These are phyloP conservation scores for Beauveria brongniartii DNA, from an alignment of 2,329 filamentous ascomycete genomes.

Conservation along the genomic window DNA sequence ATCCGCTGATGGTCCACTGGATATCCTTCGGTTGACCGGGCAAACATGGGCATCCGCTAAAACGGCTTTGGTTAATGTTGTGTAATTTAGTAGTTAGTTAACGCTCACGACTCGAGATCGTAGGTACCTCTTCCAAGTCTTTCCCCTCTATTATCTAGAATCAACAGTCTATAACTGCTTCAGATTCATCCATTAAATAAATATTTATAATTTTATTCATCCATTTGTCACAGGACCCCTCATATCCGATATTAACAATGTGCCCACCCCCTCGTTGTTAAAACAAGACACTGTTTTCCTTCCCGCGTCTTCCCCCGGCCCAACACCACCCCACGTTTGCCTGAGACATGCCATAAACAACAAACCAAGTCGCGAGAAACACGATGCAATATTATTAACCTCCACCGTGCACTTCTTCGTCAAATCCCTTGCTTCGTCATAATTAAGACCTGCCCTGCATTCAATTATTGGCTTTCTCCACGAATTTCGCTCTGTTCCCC, in stretches of 20 bases:
- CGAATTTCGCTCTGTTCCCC: not conserved
- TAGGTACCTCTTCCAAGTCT: not conserved
- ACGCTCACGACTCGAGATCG: no score
- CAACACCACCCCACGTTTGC: constrained; percentile 2
- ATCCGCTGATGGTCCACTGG: not conserved
- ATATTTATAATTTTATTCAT: no score
- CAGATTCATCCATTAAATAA: not conserved
- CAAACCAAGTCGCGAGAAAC: constrained; percentile 7
- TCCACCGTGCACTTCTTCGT: not conserved
- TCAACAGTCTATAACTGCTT: not conserved
- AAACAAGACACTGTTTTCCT: not conserved
- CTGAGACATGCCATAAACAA: constrained; percentile 9
- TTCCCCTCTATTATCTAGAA: not conserved
- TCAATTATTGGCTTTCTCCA: not conserved
- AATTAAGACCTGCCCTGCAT: not conserved
- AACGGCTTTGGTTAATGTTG: no score
- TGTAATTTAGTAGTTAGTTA: not conserved
- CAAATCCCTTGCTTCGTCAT: not conserved
- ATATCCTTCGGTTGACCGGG: constrained; percentile 3
- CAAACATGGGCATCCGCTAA: not conserved
- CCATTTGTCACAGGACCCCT: not conserved
- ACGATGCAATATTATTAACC: not conserved
- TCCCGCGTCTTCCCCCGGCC: not conserved
- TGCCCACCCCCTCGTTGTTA: not conserved
- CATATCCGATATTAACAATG: not conserved